These are phyloP conservation scores for Daldinia sp. DNA, from an alignment of 2,329 filamentous ascomycete genomes.

Conservation along the genomic window DNA sequence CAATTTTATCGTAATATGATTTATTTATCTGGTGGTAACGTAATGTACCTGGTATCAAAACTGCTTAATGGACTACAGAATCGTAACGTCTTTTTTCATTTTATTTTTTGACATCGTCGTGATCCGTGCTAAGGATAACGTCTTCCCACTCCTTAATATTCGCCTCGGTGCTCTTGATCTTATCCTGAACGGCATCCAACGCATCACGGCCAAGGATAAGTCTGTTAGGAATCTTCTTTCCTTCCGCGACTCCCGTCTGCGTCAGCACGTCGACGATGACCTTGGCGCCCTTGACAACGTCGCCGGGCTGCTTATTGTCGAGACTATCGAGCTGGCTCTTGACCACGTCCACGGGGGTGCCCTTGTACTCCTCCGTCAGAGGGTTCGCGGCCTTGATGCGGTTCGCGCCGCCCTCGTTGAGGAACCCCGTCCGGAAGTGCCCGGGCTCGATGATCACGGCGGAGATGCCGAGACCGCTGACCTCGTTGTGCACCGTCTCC, in stretches of 20 bases:
- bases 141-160: slow-evolving; percentile 64
- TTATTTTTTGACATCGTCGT: slow-evolving; percentile 46
- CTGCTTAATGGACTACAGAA: neutral
- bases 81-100: neutral
- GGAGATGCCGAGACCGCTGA: slow-evolving; percentile 55
- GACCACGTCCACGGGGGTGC: slow-evolving; percentile 46
- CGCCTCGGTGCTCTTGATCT: slow-evolving; percentile 58
- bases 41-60: neutral
- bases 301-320: slow-evolving; percentile 66
- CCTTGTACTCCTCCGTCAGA: slow-evolving; percentile 51
- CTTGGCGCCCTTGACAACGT: slow-evolving; percentile 64
- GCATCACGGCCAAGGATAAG: slow-evolving; percentile 67
- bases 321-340: slow-evolving; percentile 51
- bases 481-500: slow-evolving; percentile 53
- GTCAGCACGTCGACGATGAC: slow-evolving; percentile 69
- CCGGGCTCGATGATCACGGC: slow-evolving; percentile 62
- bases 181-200: slow-evolving; percentile 56
- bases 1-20: neutral
- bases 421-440: slow-evolving; percentile 65
- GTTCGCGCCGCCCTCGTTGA: slow-evolving; percentile 54
- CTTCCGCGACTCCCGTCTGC: slow-evolving; percentile 59
- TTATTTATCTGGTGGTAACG: neutral
- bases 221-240: slow-evolving; percentile 64
- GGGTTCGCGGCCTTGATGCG: slow-evolving; percentile 44
- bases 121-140: slow-evolving; percentile 55